Evolutionary conservation across 306 rosid genomes (phyloP).

Genomic region (Sophora flavescens): DNA sequence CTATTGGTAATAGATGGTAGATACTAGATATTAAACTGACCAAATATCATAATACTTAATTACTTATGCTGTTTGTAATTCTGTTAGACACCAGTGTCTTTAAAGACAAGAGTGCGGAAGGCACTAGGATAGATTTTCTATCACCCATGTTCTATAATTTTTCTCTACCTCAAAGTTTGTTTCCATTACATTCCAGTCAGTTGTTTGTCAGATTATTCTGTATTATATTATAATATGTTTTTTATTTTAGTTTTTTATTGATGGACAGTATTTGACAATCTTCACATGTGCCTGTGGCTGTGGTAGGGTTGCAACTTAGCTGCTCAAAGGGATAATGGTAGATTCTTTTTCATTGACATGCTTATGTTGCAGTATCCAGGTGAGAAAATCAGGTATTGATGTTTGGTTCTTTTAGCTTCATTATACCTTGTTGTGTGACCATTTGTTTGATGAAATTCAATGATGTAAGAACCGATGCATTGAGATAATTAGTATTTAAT

Average conservation of each 20-base stretch:
- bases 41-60: background rate
- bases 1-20: conserved; percentile 2
- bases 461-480: background rate
- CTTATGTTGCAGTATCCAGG: conserved; percentile 83
- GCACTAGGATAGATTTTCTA: too few species aligned
- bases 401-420: conserved; percentile 25
- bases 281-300: background rate
- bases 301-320: conserved; percentile 88
- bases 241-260: background rate
- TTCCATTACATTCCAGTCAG: background rate
- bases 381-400: conserved; percentile 68
- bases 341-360: conserved; percentile 85
- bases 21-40: background rate
- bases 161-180: background rate
- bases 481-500: background rate
- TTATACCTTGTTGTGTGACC: background rate
- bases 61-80: conserved; percentile 7
- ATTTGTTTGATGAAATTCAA: conserved; percentile 19
- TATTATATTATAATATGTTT: background rate
- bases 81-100: background rate
- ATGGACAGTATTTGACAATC: conserved; percentile 30
- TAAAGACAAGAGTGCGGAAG: background rate
- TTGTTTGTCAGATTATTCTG: conserved; percentile 4
- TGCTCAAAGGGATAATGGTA: conserved; percentile 75
- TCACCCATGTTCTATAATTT: background rate